A percentile compares a stretch with the other conserved stretches of the same genome.
Evolutionary conservation across 1,284 basidiomycete species (phyloP).

Genomic region (Leccinum griseonigrum): DNA sequence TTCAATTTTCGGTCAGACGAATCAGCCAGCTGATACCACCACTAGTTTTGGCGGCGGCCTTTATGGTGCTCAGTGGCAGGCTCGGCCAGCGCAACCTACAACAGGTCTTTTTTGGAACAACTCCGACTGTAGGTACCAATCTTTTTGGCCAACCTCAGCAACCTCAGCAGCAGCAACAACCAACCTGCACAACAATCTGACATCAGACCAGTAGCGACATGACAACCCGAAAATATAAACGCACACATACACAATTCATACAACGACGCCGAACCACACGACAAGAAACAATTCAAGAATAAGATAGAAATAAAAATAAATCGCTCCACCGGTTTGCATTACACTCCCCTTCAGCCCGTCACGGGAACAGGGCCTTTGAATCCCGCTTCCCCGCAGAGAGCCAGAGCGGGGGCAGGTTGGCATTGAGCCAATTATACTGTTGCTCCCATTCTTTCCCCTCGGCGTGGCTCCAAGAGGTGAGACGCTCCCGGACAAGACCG

Average conservation of each 20-base stretch:
- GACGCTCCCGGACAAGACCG: background rate
- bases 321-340: background rate
- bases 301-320: background rate
- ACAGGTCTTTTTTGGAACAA: slow-evolving; percentile 38
- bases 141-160: slow-evolving; percentile 39
- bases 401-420: background rate
- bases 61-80: slow-evolving; percentile 32
- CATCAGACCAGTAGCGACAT: too few relatives aligned
- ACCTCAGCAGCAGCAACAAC: slow-evolving; percentile 23
- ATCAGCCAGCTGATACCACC: slow-evolving; percentile 27
- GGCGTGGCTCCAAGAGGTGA: background rate
- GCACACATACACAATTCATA: background rate
- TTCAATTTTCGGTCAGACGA: slow-evolving; percentile 39
- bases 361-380: background rate
- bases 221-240: background rate
- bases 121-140: slow-evolving; percentile 18
- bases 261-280: background rate
- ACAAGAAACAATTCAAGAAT: background rate
- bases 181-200: slow-evolving; percentile 31
- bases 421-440: background rate
- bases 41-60: slow-evolving; percentile 28
- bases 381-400: background rate
- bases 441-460: background rate
- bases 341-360: background rate
- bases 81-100: slow-evolving; percentile 32